Percentiles rank a stretch among this genome's conserved stretches.
phyloP scores from a whole-genome alignment of 768 basidiomycete species.

The Leccinum truebloodii region DNA sequence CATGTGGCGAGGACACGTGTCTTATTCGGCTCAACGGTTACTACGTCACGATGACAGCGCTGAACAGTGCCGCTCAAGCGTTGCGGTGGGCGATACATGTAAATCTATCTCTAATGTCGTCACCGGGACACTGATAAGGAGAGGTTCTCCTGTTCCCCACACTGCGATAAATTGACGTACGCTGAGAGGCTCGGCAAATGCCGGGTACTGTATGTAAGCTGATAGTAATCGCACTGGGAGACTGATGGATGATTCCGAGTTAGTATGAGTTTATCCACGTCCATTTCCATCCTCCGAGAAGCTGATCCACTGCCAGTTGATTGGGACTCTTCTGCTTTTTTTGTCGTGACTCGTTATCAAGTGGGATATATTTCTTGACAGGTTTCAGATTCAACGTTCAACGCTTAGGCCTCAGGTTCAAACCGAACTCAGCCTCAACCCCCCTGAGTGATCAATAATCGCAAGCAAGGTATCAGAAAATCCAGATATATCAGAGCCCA shows the following conservation, averaged over 20 bases:
- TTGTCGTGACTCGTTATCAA: background rate
- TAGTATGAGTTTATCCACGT: slow-evolving; percentile 9
- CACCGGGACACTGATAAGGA: background rate
- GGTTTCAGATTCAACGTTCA: slow-evolving; percentile 1
- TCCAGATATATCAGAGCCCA: background rate
- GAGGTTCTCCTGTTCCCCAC: background rate
- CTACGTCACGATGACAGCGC: background rate
- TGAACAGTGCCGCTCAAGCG: background rate
- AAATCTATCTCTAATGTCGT: background rate
- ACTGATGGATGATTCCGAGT: background rate
- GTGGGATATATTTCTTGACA: slow-evolving; percentile 8
- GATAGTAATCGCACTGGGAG: slow-evolving; percentile 1
- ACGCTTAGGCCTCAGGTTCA: background rate
- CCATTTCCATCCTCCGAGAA: slow-evolving; percentile 12
- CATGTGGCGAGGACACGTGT: slow-evolving; percentile 24
- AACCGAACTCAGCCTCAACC: background rate
- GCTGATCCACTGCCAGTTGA: slow-evolving; percentile 1
- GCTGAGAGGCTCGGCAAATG: slow-evolving; percentile 11
- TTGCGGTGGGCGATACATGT: background rate
- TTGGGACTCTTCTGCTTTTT: background rate
- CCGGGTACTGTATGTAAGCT: slow-evolving; percentile 8
- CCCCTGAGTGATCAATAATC: slow-evolving; percentile 2
- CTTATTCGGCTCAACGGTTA: background rate
- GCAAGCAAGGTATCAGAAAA: background rate
- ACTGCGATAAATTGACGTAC: background rate